phyloP scores from a whole-genome alignment of 2,329 filamentous ascomycete genomes.

The Xylariaceae sp. region DNA sequence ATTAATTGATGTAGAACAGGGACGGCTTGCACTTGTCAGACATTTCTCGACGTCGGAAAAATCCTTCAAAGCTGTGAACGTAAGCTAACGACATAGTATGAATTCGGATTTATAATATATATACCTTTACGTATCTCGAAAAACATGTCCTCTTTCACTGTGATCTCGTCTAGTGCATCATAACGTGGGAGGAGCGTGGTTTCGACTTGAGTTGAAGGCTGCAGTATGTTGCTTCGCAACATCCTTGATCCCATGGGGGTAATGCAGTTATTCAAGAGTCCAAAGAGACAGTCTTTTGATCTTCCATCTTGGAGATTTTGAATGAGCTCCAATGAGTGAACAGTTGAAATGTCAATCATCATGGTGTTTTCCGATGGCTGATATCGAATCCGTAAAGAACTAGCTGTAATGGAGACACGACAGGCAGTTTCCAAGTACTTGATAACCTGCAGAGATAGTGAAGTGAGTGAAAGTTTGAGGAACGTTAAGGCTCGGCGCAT shows the following conservation, averaged over 20 bases:
- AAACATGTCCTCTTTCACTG: constrained; percentile 81
- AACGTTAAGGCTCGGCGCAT: neutral
- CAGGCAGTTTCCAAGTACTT: constrained; percentile 74
- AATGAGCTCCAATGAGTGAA: constrained; percentile 82
- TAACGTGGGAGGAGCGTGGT: constrained; percentile 68
- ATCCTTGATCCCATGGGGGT: constrained; percentile 88
- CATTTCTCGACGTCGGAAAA: constrained; percentile 78
- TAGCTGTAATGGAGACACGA: constrained; percentile 64
- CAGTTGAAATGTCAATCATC: constrained; percentile 90
- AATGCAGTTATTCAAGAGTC: constrained; percentile 75
- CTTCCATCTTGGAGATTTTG: constrained; percentile 77
- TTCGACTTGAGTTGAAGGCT: constrained; percentile 70
- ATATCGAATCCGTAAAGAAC: constrained; percentile 82
- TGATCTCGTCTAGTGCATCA: constrained; percentile 79
- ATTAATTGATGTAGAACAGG: neutral
- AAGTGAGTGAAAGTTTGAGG: constrained; percentile 14
- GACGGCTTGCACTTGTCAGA: constrained; percentile 60
- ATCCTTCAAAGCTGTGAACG: constrained; percentile 59
- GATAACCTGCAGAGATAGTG: constrained; percentile 54
- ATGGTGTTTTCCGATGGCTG: constrained; percentile 87
- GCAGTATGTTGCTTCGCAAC: constrained; percentile 79
- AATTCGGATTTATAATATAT: constrained; percentile 7
- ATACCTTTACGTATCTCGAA: constrained; percentile 66
- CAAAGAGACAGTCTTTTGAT: constrained; percentile 79
- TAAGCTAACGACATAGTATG: constrained; percentile 14